These are phyloP conservation scores for Mycocentrospora acerina DNA, from an alignment of 2,329 filamentous ascomycete genomes.

Conservation along the genomic window DNA sequence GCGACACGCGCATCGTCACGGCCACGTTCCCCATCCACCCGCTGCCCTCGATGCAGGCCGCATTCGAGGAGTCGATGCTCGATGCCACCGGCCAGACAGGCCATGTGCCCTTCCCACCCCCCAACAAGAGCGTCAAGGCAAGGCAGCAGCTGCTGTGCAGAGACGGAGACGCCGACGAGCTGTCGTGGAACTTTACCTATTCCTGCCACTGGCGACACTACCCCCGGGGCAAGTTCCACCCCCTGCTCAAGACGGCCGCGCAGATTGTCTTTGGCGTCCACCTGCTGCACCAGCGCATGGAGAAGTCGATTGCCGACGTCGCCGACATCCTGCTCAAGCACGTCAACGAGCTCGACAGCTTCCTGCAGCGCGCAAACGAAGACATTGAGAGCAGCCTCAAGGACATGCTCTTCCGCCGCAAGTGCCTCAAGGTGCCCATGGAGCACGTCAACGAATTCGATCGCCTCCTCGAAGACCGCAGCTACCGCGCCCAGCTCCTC, in stretches of 20 bases:
- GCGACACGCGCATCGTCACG: constrained; percentile 37
- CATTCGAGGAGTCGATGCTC: constrained; percentile 78
- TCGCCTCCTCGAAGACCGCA: constrained; percentile 80
- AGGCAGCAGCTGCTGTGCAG: constrained; percentile 53
- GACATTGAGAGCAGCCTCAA: constrained; percentile 76
- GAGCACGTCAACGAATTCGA: constrained; percentile 82
- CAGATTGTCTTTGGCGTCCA: constrained; percentile 95
- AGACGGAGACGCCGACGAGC: constrained; percentile 65
- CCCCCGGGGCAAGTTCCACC: constrained; percentile 76
- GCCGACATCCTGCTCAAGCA: constrained; percentile 86
- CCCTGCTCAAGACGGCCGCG: constrained; percentile 84
- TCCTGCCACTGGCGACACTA: constrained; percentile 75
- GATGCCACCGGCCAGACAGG: constrained; percentile 59
- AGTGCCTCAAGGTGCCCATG: constrained; percentile 79
- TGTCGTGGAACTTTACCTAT: constrained; percentile 69
- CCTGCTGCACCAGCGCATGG: constrained; percentile 78
- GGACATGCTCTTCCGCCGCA: constrained; percentile 72
- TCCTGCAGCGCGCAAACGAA: constrained; percentile 81
- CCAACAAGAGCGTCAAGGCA: constrained; percentile 40
- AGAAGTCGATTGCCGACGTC: constrained; percentile 86
- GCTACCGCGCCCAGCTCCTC: constrained; percentile 79
- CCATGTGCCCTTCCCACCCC: constrained; percentile 42
- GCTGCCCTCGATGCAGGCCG: constrained; percentile 73
- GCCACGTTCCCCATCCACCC: constrained; percentile 62
- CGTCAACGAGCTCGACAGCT: constrained; percentile 91